phyloP scores from a whole-genome alignment of 1,139 yeast species.

The Kazachstania sp. region DNA sequence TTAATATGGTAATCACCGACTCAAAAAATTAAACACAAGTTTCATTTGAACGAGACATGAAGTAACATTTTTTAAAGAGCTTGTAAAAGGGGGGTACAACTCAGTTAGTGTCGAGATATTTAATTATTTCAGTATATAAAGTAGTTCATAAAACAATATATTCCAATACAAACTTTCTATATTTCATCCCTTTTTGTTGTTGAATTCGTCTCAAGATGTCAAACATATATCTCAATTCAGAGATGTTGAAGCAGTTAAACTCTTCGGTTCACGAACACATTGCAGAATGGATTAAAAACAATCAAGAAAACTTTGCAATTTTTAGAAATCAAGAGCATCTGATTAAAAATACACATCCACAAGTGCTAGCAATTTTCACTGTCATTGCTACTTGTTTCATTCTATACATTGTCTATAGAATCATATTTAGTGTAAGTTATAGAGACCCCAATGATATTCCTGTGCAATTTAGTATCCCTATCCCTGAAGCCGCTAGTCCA shows the following conservation, averaged over 20 bases:
- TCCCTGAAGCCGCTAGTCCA: slow-evolving; percentile 79
- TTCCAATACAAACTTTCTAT: neutral
- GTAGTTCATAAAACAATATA: neutral
- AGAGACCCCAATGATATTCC: slow-evolving; percentile 24
- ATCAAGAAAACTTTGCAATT: slow-evolving; percentile 8
- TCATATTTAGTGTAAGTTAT: slow-evolving; percentile 5
- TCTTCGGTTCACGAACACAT: slow-evolving; percentile 23
- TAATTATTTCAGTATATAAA: no score
- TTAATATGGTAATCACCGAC: no score
- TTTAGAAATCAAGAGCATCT: slow-evolving; percentile 10
- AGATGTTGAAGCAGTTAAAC: slow-evolving; percentile 24
- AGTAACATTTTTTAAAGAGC: no score
- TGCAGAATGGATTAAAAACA: slow-evolving; percentile 16
- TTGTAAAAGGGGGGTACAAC: no score
- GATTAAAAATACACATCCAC: slow-evolving; percentile 9
- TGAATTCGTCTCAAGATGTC: neutral
- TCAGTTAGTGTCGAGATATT: no score
- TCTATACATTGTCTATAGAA: slow-evolving; percentile 14
- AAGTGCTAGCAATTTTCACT: slow-evolving; percentile 15
- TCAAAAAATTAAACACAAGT: no score
- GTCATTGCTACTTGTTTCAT: slow-evolving; percentile 16
- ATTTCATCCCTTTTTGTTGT: slow-evolving; percentile 1
- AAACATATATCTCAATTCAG: slow-evolving; percentile 11
- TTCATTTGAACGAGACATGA: no score
- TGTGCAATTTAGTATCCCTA: slow-evolving; percentile 44